phyloP scores from a whole-genome alignment of 75 land plant species.

The Picea sitchensis region DNA sequence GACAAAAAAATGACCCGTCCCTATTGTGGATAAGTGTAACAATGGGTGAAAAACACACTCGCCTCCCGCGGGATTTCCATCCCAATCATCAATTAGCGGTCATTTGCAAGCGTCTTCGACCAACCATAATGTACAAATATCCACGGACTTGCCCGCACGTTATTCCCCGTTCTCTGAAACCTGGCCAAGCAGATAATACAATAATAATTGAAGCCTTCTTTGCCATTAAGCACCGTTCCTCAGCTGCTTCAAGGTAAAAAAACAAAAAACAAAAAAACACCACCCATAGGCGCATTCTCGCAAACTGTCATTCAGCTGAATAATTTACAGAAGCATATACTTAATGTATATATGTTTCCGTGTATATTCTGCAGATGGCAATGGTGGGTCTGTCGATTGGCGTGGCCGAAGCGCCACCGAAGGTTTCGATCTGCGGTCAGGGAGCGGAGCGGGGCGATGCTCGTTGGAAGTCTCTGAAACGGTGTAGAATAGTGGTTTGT shows the following conservation, averaged over 20 bases:
- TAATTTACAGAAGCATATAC: neutral
- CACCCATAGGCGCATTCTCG: no score
- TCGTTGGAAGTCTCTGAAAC: neutral
- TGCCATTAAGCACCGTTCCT: neutral
- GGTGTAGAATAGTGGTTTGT: neutral
- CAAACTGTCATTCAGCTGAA: no score
- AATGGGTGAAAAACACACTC: neutral
- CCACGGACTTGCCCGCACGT: neutral
- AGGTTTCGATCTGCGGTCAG: neutral
- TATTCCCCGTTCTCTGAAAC: neutral
- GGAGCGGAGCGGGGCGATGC: neutral
- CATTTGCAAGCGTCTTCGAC: no score
- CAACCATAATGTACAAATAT: neutral
- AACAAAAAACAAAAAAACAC: neutral
- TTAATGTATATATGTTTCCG: neutral
- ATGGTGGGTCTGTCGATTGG: neutral
- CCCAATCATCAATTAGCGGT: neutral
- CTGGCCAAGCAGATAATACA: neutral
- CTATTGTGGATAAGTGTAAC: neutral
- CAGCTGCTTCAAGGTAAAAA: neutral
- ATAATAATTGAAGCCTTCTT: neutral
- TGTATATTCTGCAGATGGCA: slow-evolving; percentile 6
- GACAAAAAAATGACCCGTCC: neutral
- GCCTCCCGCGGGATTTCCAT: neutral
- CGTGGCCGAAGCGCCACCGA: neutral